Evolutionary conservation across 164 flowering plant species (phyloP).

Genomic region (Protea cynaroides): DNA sequence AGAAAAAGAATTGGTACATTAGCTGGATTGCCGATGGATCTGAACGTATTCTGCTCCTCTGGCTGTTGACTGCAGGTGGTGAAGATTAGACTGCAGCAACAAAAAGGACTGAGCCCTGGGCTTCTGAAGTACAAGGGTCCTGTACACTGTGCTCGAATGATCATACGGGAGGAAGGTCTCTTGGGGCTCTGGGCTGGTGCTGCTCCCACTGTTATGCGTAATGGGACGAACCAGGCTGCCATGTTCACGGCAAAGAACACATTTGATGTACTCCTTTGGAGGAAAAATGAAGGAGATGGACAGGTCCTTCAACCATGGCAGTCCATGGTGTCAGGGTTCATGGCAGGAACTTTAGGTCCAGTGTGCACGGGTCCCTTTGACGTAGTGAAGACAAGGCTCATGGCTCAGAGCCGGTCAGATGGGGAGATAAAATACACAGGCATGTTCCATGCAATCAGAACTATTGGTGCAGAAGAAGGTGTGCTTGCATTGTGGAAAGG

Average conservation of each 20-base stretch:
- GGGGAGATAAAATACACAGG: constrained; percentile 77
- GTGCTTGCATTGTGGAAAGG: constrained; percentile 90
- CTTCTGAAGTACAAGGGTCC: constrained; percentile 95
- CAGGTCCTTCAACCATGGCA: constrained; percentile 86
- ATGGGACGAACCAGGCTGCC: constrained; percentile 96
- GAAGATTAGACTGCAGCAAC: constrained; percentile 93
- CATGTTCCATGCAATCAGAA: constrained; percentile 83
- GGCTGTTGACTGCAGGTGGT: constrained; percentile 63
- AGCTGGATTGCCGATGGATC: neutral
- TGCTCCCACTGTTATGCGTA: constrained; percentile 95
- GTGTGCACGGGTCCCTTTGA: constrained; percentile 97
- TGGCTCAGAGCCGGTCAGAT: constrained; percentile 75
- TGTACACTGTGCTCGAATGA: constrained; percentile 78
- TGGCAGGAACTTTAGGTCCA: constrained; percentile 97
- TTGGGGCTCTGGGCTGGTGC: constrained; percentile 97
- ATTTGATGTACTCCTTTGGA: constrained; percentile 74
- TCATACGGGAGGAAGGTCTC: constrained; percentile 83
- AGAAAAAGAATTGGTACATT: neutral
- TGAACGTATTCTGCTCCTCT: neutral
- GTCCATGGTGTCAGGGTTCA: constrained; percentile 96
- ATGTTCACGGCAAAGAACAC: constrained; percentile 95
- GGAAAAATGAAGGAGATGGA: constrained; percentile 94
- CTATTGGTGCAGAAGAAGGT: constrained; percentile 88
- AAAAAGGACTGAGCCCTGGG: constrained; percentile 74
- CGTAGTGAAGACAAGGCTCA: constrained; percentile 92